A percentile compares a stretch with the other conserved stretches of the same genome.
Conservation (phyloP, 495 filamentous ascomycete species). For the Rusavskia elegans region DNA sequence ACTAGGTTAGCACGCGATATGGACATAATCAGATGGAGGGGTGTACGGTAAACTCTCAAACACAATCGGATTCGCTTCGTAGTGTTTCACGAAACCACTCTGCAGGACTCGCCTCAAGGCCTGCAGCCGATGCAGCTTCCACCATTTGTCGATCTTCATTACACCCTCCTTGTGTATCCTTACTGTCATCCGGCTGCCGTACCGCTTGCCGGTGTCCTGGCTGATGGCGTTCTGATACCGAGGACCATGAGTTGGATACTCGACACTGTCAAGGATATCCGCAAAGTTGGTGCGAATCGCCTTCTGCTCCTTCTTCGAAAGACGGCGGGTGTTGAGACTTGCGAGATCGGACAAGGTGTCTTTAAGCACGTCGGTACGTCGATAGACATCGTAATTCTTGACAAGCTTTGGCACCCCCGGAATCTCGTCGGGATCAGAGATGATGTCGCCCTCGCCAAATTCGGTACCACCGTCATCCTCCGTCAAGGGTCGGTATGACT, state of each 20-base stretch:
- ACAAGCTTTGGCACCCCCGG: conserved; percentile 36
- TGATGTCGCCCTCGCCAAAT: conserved; percentile 29
- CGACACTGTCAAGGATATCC: conserved; percentile 72
- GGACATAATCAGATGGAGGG: not conserved
- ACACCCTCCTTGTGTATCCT: conserved; percentile 54
- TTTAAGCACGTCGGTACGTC: conserved; percentile 36
- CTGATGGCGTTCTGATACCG: conserved; percentile 56
- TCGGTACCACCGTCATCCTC: conserved; percentile 47
- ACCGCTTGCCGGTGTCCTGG: conserved; percentile 53
- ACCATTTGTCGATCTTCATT: conserved; percentile 81
- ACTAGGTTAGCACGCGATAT: not conserved
- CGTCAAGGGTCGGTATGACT: conserved; percentile 47
- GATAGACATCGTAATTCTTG: conserved; percentile 41
- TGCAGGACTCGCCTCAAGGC: conserved; percentile 61
- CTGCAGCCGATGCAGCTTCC: conserved; percentile 66
- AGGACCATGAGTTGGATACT: conserved; percentile 58
- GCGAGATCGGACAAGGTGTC: conserved; percentile 50
- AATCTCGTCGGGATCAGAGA: conserved; percentile 20
- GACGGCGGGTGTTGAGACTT: conserved; percentile 46
- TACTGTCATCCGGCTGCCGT: conserved; percentile 64
- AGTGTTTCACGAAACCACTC: conserved; percentile 69
- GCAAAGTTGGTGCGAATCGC: conserved; percentile 60
- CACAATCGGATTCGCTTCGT: conserved; percentile 63
- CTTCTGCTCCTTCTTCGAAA: conserved; percentile 51
- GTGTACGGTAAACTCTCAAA: conserved; percentile 51